Conservation (phyloP, 2,329 filamentous ascomycete genomes). For the Cryoendolithus antarcticus region DNA sequence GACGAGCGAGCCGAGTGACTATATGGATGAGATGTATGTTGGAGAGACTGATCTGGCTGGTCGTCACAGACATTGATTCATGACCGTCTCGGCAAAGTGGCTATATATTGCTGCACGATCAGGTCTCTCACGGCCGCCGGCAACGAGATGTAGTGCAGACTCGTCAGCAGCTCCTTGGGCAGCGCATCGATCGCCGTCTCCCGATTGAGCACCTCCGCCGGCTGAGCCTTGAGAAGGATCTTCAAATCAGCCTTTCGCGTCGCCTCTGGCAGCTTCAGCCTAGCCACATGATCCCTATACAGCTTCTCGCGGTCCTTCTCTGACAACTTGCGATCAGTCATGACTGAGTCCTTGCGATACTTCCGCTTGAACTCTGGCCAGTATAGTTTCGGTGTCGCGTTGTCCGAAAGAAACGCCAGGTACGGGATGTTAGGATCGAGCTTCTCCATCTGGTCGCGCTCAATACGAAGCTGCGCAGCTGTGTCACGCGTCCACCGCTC, state of each 20-base stretch:
- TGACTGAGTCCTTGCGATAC: conserved; percentile 65
- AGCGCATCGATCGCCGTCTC: conserved; percentile 44
- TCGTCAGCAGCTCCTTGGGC: conserved; percentile 50
- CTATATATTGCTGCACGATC: conserved; percentile 54
- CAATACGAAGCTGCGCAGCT: conserved; percentile 60
- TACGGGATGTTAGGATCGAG: conserved; percentile 75
- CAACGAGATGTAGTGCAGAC: conserved; percentile 59
- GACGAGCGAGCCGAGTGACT: no score
- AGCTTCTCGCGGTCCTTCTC: conserved; percentile 66
- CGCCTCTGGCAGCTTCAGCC: conserved; percentile 51
- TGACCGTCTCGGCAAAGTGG: conserved; percentile 42
- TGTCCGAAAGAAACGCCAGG: conserved; percentile 64
- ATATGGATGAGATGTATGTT: background rate
- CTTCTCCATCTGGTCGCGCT: conserved; percentile 63
- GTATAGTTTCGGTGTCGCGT: conserved; percentile 83
- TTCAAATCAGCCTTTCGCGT: conserved; percentile 59
- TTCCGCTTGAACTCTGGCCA: conserved; percentile 96
- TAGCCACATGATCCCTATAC: conserved; percentile 61
- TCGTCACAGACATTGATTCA: conserved; percentile 44
- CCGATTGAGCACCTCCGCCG: conserved; percentile 47
- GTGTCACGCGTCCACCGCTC: conserved; percentile 70
- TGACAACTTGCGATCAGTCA: conserved; percentile 54
- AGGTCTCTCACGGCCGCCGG: conserved; percentile 48
- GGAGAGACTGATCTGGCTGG: conserved; percentile 23
- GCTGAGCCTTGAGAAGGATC: conserved; percentile 50